Base-by-base conservation (phyloP, 805 yeast species). In the Isabelozyma rhagii region DNA sequence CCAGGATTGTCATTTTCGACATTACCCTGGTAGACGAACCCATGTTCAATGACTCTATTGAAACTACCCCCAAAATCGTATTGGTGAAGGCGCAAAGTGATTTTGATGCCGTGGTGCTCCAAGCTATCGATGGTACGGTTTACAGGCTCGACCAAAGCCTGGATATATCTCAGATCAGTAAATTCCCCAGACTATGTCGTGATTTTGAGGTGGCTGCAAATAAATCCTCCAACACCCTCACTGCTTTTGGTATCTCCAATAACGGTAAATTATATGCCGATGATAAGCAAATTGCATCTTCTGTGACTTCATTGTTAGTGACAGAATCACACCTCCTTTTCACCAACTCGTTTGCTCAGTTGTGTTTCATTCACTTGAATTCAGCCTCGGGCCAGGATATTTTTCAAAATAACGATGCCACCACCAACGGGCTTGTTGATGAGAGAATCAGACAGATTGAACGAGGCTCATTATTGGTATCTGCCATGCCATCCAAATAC, bases 391-490 rank as follows among this genome's bases (percentile, higher is more conserved):
- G 77, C 14, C 66, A 61, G 36, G 62, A 60, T 15, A 57, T 60
- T 41, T 78, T 78, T 42, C 63, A 64, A 39, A 61, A 59, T 38
- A 60, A 59, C 25, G 58, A 61, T 8, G 51, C 52, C 15, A 51
- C 60, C 4, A 59, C 58, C 21, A 57, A 55, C 7, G 50, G 58
- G 6, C 50, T 59, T 2, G 59, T 66, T 31, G 97, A 90, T 66
- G 99, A 93, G 70, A 82, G 97, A 68, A 78, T 86, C 13, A 82
- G 99, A 59, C 82, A 85, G 51, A 85, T 94, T 47, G 99, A 94
- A 68, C 79, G 97, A 55, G 98, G 99, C 1, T 90, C 97, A 0
- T 58, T 87, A n/a, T 68, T 94, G 44, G 89, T 93, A 0, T 75
- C 91, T 39, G 82, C 82, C 1, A 85, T 91, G 60, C 97, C 97